phyloP scores from a whole-genome alignment of 2,329 filamentous ascomycete genomes.

The Thielaviopsis punctulata region DNA sequence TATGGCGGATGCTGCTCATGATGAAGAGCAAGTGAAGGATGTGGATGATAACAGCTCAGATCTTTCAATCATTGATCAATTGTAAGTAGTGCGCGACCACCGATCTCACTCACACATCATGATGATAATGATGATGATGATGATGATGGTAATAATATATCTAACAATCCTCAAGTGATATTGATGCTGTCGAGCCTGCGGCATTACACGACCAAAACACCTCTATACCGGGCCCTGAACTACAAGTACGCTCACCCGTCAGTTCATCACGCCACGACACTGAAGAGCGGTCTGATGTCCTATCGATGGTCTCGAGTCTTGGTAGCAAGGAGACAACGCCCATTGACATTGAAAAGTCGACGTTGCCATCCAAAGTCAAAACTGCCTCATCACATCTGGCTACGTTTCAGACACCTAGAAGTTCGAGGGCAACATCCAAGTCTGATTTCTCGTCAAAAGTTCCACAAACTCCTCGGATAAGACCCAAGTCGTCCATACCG shows the following conservation, averaged over 20 bases:
- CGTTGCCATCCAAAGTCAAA: background rate
- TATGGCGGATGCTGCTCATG: background rate
- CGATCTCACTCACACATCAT: background rate
- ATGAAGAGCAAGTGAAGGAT: background rate
- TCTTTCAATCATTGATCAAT: conserved; percentile 1
- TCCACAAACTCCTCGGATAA: conserved; percentile 12
- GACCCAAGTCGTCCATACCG: conserved; percentile 69
- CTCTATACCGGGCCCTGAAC: conserved; percentile 11
- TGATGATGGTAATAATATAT: background rate
- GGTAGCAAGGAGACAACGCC: conserved; percentile 50
- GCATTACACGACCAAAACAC: background rate
- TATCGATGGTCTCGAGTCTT: conserved; percentile 33
- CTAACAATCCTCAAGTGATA: background rate
- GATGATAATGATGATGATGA: background rate
- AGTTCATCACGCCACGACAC: conserved; percentile 29
- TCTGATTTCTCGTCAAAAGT: background rate
- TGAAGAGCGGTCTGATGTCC: conserved; percentile 38
- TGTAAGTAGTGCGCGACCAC: background rate
- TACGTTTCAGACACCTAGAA: background rate
- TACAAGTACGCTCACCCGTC: conserved; percentile 1
- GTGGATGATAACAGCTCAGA: background rate
- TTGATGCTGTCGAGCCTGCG: background rate
- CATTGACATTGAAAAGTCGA: conserved; percentile 24
- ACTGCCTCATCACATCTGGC: background rate
- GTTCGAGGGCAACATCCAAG: background rate